Evolutionary conservation across 805 yeast species (phyloP), one percentile per base, ranked within the genome.

Genomic region (Candida dajiaensis): DNA sequence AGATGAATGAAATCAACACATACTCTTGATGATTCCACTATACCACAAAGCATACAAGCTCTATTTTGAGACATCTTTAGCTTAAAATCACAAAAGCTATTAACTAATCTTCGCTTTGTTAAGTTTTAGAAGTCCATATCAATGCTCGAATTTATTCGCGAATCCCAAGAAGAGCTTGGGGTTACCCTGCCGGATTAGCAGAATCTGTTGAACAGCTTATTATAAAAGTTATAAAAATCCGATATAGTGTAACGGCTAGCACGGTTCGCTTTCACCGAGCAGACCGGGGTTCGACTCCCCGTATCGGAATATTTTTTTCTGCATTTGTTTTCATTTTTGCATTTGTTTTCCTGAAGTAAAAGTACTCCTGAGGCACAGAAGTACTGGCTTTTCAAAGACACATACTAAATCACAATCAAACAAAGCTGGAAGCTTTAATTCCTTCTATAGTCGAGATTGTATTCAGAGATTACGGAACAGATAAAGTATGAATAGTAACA

Each of bases 21-120:
- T 56, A 80, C 85, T 47, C 72, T 77, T 55, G 85, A 77, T 6
- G 96, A 80, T 60, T 88, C 95, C 46, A 92, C 87, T 45, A 92
- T 76, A 4, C 97, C 98, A 68, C 99, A 92, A 48, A 94, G 77
- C 97, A 92, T 87, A 61, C 99, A 92, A 8, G 98, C 98, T 73
- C 99, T 80, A 28, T 49, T 41, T 19, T 33, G 21, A 18, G 20
- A 15, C 21, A 18, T 35, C 23, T 19, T 19, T 15, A 8, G 16
- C 35, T 16, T 3, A 16, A 31, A 31, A 31, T 18, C 8, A 25
- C 13, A 10, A 25, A 25, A 25, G 13, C 10, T 8, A 25, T 25
- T 12, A 25, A 25, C 10, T n/a, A n/a, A n/a, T 25, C 28, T 3
- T 9, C 8, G 3, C 13, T 25, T 25, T 12, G 10, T 10, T 11